Base-by-base conservation (phyloP, 306 rosid species). In the Potentilla sterilis region DNA sequence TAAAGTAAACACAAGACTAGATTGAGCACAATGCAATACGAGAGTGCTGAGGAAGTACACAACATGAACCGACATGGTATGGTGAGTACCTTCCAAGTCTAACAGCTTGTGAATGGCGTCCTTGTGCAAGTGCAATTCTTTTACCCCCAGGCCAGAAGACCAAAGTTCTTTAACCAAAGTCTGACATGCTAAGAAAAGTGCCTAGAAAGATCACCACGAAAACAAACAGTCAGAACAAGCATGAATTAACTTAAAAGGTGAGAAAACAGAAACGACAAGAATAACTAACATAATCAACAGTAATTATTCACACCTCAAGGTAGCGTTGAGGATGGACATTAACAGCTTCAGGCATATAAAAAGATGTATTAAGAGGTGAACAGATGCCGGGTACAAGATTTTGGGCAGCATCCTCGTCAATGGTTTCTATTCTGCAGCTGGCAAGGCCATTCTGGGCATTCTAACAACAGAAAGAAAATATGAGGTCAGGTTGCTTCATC, bases 301-400 rank as follows among this genome's bases (percentile, higher is more conserved):
- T 28, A 28, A 28, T 28, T 28, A 28, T 80, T 64, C 74, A 80
- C 47, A 94, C 98, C 93, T 94, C 85, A 61, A 94, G 93, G 83
- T 91, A 94, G 59, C 86, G 83, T 77, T 78, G 84, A 73, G 95
- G 85, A 80, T 88, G 59, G 74, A 94, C 81, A 83, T 86, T 94
- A 69, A 91, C 80, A 75, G 97, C 98, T 80, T 88, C 82, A 47
- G 98, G 97, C 98, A 94, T 91, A 81, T 86, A 90, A 81, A 94
- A 94, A 68, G 89, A 93, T 48, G 88, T 75, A 78, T 80, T 61
- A 19, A 80, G 69, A 64, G 97, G 98, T 70, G 87, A 42, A 44
- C 72, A 28, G 63, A 91, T 37, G 72, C 86, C 79, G 3, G 96
- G 93, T 62, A 87, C 87, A 68, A 92, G 92, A 82, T 70, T 74